phyloP scores from a whole-genome alignment of 2,329 filamentous ascomycete species.

The Fusarium marasasianum region DNA sequence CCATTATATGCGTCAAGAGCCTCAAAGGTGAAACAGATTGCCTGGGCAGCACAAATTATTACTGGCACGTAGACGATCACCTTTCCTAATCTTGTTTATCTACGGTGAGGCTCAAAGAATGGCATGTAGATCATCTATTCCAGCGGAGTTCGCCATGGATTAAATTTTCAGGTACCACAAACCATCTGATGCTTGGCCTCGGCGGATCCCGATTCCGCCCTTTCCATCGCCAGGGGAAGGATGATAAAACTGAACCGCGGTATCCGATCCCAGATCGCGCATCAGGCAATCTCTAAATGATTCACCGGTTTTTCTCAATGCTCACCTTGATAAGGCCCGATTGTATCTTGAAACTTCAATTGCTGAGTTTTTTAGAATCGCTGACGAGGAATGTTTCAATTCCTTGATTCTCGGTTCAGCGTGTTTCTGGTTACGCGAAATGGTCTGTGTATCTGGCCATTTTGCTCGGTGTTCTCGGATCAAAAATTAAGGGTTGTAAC shows the following conservation, averaged over 20 bases:
- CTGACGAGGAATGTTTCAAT: not conserved
- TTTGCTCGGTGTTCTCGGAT: not conserved
- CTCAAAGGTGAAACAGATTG: not conserved
- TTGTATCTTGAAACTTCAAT: not conserved
- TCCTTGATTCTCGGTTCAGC: not conserved
- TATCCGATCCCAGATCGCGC: conserved; percentile 18
- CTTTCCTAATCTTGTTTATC: not conserved
- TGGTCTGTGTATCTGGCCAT: not conserved
- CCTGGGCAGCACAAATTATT: not conserved
- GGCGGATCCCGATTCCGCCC: conserved; percentile 15
- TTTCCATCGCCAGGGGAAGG: not conserved
- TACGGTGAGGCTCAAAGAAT: not conserved
- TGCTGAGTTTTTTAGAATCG: not conserved
- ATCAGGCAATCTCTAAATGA: conserved; percentile 8
- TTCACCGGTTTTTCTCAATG: not conserved
- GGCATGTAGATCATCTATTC: not conserved
- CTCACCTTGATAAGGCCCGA: conserved; percentile 11
- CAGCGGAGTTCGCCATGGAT: conserved; percentile 3
- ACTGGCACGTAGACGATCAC: not conserved
- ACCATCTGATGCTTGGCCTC: conserved; percentile 21
- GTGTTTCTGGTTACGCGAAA: not conserved
- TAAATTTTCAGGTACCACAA: conserved; percentile 5
- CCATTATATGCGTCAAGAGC: not conserved
- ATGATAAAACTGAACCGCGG: conserved; percentile 7
- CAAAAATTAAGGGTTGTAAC: not conserved